Evolutionary conservation across 768 basidiomycete genomes (phyloP).

Genomic region (Rhizopogon rudus): DNA sequence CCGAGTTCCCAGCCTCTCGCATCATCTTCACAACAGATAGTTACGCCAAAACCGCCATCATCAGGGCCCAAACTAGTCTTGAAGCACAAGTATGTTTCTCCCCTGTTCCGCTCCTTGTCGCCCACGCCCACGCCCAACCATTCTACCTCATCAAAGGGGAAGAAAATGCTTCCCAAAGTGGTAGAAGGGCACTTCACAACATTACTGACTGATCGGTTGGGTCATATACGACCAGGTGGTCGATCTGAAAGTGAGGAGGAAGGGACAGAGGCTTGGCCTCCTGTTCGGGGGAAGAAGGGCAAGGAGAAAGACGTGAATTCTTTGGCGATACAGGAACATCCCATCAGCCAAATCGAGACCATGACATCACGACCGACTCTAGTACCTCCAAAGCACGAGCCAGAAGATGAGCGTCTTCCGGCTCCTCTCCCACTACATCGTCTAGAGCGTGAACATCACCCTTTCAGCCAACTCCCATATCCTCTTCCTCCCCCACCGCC

Average conservation of each 20-base stretch:
- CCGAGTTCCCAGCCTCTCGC: neutral
- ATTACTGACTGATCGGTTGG: neutral
- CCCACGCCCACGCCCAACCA: neutral
- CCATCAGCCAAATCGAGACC: neutral
- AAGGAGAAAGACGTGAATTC: neutral
- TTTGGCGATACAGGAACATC: neutral
- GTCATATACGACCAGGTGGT: neutral
- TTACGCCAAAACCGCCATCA: neutral
- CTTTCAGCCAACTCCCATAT: conserved; percentile 6
- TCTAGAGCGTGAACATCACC: neutral
- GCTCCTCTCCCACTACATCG: neutral
- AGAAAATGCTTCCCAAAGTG: neutral
- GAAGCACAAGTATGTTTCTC: neutral
- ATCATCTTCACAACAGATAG: conserved; percentile 1
- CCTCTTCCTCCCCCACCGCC: neutral
- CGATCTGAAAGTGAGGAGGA: neutral
- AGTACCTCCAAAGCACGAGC: neutral
- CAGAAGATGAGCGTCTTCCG: neutral
- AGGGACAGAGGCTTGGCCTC: neutral
- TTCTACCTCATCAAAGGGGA: neutral
- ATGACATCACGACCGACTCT: neutral
- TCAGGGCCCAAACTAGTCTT: neutral
- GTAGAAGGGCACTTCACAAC: neutral
- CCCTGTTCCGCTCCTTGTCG: neutral
- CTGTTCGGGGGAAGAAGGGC: neutral